A percentile compares a stretch with the other conserved stretches of the same genome.
These are phyloP conservation scores for Hypsizygus marmoreus DNA, from an alignment of 768 basidiomycete species.

Conservation along the genomic window DNA sequence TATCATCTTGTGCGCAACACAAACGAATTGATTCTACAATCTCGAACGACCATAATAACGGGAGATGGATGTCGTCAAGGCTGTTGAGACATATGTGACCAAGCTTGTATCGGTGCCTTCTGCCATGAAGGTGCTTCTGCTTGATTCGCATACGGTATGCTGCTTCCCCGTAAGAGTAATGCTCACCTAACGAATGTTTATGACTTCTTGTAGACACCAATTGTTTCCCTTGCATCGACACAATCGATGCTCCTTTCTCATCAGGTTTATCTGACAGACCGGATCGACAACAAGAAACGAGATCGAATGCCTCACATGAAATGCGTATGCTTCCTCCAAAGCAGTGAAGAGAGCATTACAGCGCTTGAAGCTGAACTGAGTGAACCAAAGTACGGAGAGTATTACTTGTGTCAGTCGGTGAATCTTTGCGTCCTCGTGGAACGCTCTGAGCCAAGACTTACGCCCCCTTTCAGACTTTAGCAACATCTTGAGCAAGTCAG, in stretches of 20 bases:
- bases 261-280: constrained; percentile 96
- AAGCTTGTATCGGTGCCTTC: constrained; percentile 84
- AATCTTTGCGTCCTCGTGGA: constrained; percentile 39
- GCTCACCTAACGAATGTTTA: constrained; percentile 1
- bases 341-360: constrained; percentile 78
- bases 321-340: constrained; percentile 92
- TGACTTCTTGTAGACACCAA: constrained; percentile 72
- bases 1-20: neutral
- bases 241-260: constrained; percentile 92
- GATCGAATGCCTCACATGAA: constrained; percentile 96
- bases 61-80: constrained; percentile 92
- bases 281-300: constrained; percentile 91
- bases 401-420: constrained; percentile 98
- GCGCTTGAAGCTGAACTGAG: constrained; percentile 82
- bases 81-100: constrained; percentile 89
- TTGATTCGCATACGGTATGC: constrained; percentile 91
- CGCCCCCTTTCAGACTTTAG: constrained; percentile 75
- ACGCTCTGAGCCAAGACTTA: constrained; percentile 19
- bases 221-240: constrained; percentile 91
- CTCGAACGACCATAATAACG: neutral
- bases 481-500: constrained; percentile 84
- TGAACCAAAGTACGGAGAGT: constrained; percentile 95
- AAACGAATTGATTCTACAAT: no score
- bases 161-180: neutral
- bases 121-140: constrained; percentile 93